These are phyloP conservation scores for Ophiostoma triangulosporum DNA, from an alignment of 2,329 filamentous ascomycete species.

Conservation along the genomic window DNA sequence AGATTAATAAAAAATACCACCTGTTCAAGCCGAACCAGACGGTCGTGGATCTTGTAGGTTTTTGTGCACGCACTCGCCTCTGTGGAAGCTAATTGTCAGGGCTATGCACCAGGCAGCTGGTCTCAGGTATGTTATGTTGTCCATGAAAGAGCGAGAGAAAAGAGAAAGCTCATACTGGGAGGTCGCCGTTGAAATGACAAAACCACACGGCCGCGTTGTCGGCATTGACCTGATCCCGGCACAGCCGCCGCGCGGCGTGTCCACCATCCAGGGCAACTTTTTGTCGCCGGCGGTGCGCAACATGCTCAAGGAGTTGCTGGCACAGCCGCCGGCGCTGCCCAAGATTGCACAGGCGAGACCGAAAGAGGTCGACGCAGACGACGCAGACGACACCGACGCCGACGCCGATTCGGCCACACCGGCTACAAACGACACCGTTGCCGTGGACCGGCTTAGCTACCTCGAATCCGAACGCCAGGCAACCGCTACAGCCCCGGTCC, in stretches of 20 bases:
- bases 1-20: slow-evolving; percentile 72
- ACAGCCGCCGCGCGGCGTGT: slow-evolving; percentile 81
- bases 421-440: slow-evolving; percentile 13
- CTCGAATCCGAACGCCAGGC: slow-evolving; percentile 49
- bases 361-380: neutral
- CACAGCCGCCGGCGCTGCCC: slow-evolving; percentile 23
- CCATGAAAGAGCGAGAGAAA: neutral
- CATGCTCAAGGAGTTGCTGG: slow-evolving; percentile 64
- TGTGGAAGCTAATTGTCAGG: slow-evolving; percentile 28
- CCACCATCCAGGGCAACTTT: slow-evolving; percentile 90
- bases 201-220: slow-evolving; percentile 64
- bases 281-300: slow-evolving; percentile 59
- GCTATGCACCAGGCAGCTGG: slow-evolving; percentile 66
- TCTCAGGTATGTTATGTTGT: slow-evolving; percentile 41
- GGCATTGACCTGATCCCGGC: slow-evolving; percentile 92
- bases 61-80: neutral
- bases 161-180: slow-evolving; percentile 22
- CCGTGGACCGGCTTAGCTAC: slow-evolving; percentile 41
- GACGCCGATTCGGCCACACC: slow-evolving; percentile 2
- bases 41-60: slow-evolving; percentile 70
- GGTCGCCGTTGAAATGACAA: slow-evolving; percentile 69
- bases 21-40: slow-evolving; percentile 72
- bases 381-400: slow-evolving; percentile 10
- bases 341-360: slow-evolving; percentile 12
- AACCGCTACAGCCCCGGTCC: slow-evolving; percentile 16